Percentiles rank a stretch among this genome's conserved stretches.
phyloP scores from a whole-genome alignment of 2,329 filamentous ascomycete species.

The Myriosclerotinia curreyana region DNA sequence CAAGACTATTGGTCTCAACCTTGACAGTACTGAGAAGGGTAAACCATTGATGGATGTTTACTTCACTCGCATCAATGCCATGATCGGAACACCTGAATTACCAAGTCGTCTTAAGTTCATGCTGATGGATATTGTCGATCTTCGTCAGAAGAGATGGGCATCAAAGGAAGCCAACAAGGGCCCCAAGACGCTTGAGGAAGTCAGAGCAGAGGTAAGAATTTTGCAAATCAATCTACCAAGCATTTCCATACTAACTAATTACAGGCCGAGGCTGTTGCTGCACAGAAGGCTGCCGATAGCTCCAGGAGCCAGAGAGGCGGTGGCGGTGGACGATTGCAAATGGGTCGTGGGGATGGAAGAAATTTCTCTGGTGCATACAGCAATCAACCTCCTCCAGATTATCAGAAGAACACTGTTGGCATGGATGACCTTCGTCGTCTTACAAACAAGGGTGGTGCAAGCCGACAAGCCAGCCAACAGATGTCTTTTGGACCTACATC shows the following conservation, averaged over 20 bases:
- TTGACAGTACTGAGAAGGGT: slow-evolving; percentile 81
- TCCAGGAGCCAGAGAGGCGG: slow-evolving; percentile 60
- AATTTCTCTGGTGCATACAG: slow-evolving; percentile 73
- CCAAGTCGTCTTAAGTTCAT: slow-evolving; percentile 91
- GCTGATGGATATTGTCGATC: slow-evolving; percentile 90
- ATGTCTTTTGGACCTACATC: slow-evolving; percentile 74
- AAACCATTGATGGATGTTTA: slow-evolving; percentile 87
- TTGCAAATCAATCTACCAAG: neutral
- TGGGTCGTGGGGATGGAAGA: slow-evolving; percentile 83
- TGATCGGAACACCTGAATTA: slow-evolving; percentile 76
- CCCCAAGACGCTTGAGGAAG: slow-evolving; percentile 92
- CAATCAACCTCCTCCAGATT: slow-evolving; percentile 68
- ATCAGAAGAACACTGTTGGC: slow-evolving; percentile 74
- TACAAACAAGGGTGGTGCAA: slow-evolving; percentile 56
- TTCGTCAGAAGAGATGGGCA: slow-evolving; percentile 73
- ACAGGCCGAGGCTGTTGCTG: slow-evolving; percentile 68
- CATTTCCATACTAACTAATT: slow-evolving; percentile 33
- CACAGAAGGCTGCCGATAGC: slow-evolving; percentile 76
- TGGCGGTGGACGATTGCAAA: slow-evolving; percentile 63
- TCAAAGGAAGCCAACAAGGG: slow-evolving; percentile 92
- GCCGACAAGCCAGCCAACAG: slow-evolving; percentile 59
- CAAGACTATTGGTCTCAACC: slow-evolving; percentile 82
- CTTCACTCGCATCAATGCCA: slow-evolving; percentile 81
- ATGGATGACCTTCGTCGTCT: slow-evolving; percentile 90
- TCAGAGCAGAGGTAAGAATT: slow-evolving; percentile 69